Evolutionary conservation across 345 rosid genomes (phyloP).

Genomic region (Acer saccharum): DNA sequence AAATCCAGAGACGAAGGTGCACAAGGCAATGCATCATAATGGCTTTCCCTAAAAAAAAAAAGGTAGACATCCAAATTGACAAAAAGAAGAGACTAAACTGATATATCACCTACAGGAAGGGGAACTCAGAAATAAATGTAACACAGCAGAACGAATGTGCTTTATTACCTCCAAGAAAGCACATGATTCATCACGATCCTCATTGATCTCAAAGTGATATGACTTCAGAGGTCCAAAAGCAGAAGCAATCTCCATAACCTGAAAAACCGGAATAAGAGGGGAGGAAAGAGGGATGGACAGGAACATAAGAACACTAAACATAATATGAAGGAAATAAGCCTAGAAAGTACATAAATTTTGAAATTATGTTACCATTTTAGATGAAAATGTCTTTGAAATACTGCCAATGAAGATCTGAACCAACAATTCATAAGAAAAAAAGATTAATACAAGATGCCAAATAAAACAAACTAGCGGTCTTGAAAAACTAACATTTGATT

Average conservation of each 20-base stretch:
- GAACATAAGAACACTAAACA: slow-evolving; percentile 10
- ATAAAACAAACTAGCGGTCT: not conserved
- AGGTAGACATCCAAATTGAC: not conserved
- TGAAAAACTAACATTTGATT: not conserved
- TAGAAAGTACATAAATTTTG: slow-evolving; percentile 1
- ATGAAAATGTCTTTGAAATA: slow-evolving; percentile 65
- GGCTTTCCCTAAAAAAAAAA: not conserved
- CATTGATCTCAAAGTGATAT: slow-evolving; percentile 53
- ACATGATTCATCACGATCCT: slow-evolving; percentile 37
- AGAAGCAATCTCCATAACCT: slow-evolving; percentile 85
- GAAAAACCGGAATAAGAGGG: slow-evolving; percentile 30
- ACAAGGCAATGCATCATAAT: not conserved
- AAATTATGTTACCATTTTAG: slow-evolving; percentile 72
- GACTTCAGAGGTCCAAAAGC: slow-evolving; percentile 87
- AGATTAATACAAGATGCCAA: slow-evolving; percentile 10
- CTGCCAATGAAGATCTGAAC: slow-evolving; percentile 93
- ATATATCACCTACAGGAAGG: not conserved
- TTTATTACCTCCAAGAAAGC: slow-evolving; percentile 86
- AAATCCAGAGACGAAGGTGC: not conserved
- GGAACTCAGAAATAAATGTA: slow-evolving; percentile 10
- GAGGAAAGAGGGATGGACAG: not conserved
- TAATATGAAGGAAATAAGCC: slow-evolving; percentile 2
- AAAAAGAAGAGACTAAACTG: not conserved
- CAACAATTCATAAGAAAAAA: slow-evolving; percentile 21
- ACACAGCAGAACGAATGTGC: slow-evolving; percentile 19